Evolutionary conservation across 2,329 filamentous ascomycete genomes (phyloP), one percentile per base, ranked within the genome.

Genomic region (Geosmithia putterillii): DNA sequence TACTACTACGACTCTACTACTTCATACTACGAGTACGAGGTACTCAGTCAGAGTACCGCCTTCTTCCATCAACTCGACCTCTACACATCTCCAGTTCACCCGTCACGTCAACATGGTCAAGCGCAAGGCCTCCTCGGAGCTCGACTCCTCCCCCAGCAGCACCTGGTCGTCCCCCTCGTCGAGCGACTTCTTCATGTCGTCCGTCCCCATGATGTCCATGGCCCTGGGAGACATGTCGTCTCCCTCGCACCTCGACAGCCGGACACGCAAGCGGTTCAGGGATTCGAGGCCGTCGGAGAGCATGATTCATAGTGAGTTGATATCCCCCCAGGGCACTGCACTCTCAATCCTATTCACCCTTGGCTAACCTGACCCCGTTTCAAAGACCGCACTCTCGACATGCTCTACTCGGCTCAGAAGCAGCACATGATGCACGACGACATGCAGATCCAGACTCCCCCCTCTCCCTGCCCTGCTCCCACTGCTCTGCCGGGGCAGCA

Each of bases 111-210:
- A n/a, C n/a, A 57, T 69, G 21, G 62, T 78, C 54, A 82, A 81
- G 57, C 76, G 78, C 59, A 82, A 81, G 65, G 71, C 76, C 38
- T 81, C 76, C 51, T 74, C 73, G 19, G 74, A 78, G 55, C 62
- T 78, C 46, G 71, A 68, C 41, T 61, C 65, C 32, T 65, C 65
- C 32, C 67, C 65, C 42, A n/a, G n/a, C n/a, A n/a, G n/a, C n/a
- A n/a, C n/a, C 42, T 51, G 62, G 7, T 58, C 71, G 9, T 63
- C 67, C 38, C 64, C 61, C 46, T 63, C 65, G 38, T 62, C 68
- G 47, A 44, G 42, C 47, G 47, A 40, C 36, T 54, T 57, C 48
- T 54, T 55, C 42, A 59, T 63, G 38, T 52, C n/a, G n/a, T n/a
- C n/a, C n/a, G n/a, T n/a, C n/a, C n/a, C n/a, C n/a, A n/a, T n/a